Conservation (phyloP, 768 basidiomycete species). For the Boletus reticulatus region DNA sequence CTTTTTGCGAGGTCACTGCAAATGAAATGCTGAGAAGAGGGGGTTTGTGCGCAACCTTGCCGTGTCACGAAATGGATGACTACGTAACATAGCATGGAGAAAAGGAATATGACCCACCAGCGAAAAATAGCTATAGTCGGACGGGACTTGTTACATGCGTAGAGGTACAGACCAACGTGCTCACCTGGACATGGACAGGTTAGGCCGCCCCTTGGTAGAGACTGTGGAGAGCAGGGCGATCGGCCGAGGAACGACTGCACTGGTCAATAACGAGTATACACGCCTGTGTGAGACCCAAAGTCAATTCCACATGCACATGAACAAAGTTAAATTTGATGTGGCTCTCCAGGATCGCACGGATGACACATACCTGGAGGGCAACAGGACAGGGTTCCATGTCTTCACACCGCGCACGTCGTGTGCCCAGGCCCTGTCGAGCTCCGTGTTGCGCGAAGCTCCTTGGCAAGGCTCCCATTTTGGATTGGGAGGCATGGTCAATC, state of each 20-base stretch:
- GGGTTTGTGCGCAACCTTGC: conserved; percentile 57
- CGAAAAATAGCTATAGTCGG: conserved; percentile 53
- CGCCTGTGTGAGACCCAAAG: conserved; percentile 24
- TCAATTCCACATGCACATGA: conserved; percentile 20
- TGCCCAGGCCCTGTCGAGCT: conserved; percentile 27
- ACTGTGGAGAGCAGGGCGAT: conserved; percentile 60
- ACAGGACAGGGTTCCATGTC: conserved; percentile 40
- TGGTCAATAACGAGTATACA: conserved; percentile 52
- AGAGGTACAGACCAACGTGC: conserved; percentile 12
- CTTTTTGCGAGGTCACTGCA: conserved; percentile 39
- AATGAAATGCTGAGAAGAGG: conserved; percentile 66
- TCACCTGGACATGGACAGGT: conserved; percentile 69
- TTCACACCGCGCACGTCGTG: conserved; percentile 36
- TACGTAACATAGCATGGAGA: conserved; percentile 10
- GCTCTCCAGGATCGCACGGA: conserved; percentile 5
- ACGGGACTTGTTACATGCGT: conserved; percentile 9
- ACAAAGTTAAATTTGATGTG: conserved; percentile 17
- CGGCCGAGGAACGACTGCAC: conserved; percentile 62
- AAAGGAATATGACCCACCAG: conserved; percentile 38
- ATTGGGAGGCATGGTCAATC: conserved; percentile 37
- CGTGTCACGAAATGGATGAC: conserved; percentile 3
- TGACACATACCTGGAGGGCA: conserved; percentile 27
- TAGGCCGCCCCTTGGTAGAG: conserved; percentile 47
- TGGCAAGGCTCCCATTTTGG: conserved; percentile 45
- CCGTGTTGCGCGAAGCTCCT: conserved; percentile 26